Conservation (phyloP, 2,329 filamentous ascomycete species). For the Aspergillus sp. region DNA sequence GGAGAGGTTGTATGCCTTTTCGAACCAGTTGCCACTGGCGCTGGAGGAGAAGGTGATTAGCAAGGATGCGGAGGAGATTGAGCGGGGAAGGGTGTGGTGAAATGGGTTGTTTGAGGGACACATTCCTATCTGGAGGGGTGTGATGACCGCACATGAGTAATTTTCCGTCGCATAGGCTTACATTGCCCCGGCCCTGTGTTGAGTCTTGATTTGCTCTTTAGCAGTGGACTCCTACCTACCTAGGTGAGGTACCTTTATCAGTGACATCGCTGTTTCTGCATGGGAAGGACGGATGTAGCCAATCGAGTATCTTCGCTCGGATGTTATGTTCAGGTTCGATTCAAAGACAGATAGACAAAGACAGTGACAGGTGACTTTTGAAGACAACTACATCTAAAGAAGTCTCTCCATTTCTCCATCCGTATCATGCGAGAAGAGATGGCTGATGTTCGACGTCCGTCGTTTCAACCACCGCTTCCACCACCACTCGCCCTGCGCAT, state of each 20-base stretch:
- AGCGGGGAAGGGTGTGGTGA: not conserved
- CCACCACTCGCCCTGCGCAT: conserved; percentile 14
- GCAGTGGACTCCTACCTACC: too few relatives aligned
- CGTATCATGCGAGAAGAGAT: conserved; percentile 7
- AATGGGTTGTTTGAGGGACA: not conserved
- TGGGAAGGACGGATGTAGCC: too few relatives aligned
- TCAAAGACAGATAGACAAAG: not conserved
- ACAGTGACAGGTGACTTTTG: not conserved
- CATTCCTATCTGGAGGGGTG: not conserved
- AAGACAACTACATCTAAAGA: not conserved
- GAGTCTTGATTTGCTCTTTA: too few relatives aligned
- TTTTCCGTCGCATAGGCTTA: too few relatives aligned
- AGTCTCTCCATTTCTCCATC: not conserved
- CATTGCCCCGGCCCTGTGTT: too few relatives aligned
- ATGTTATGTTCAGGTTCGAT: not conserved
- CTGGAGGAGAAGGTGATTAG: not conserved
- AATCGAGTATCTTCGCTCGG: not conserved
- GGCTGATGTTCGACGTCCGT: conserved; percentile 11
- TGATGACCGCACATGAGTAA: too few relatives aligned
- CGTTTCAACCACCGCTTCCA: conserved; percentile 15
- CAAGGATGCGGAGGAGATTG: not conserved
- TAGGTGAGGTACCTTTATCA: too few relatives aligned
- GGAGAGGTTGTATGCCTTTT: not conserved
- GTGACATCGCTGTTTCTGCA: too few relatives aligned
- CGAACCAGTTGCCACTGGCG: not conserved